Conservation (phyloP, 2,329 filamentous ascomycete species). For the Diaporthe ampelina region DNA sequence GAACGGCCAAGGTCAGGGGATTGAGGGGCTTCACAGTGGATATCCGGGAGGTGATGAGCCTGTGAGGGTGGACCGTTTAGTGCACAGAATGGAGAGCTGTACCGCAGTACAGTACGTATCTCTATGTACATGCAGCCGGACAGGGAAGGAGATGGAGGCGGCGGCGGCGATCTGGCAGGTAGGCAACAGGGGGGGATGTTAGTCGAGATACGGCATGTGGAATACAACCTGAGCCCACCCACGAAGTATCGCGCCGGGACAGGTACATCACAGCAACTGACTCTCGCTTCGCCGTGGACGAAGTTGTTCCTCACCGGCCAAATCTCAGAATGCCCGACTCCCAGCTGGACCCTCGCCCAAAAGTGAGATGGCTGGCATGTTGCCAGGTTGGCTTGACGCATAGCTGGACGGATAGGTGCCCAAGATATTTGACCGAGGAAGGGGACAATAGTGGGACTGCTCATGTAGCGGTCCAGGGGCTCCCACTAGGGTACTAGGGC, state of each 20-base stretch:
- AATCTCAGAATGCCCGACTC: conserved; percentile 12
- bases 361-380: conserved; percentile 31
- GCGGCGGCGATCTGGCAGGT: conserved; percentile 54
- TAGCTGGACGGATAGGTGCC: conserved; percentile 23
- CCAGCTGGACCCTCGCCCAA: conserved; percentile 7
- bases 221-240: conserved; percentile 40
- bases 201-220: conserved; percentile 42
- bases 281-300: conserved; percentile 27
- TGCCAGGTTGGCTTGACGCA: conserved; percentile 10
- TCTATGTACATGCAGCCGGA: conserved; percentile 58
- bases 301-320: conserved; percentile 22
- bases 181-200: conserved; percentile 43
- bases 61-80: conserved; percentile 46
- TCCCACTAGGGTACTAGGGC: conserved; percentile 36
- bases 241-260: conserved; percentile 33
- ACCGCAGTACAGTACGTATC: conserved; percentile 41
- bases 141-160: conserved; percentile 63
- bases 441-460: conserved; percentile 35
- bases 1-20: conserved; percentile 48
- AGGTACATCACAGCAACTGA: conserved; percentile 38
- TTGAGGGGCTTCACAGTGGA: conserved; percentile 41
- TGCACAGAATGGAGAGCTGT: conserved; percentile 53
- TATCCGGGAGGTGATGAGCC: conserved; percentile 39
- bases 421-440: conserved; percentile 41
- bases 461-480: conserved; percentile 29